Conservation (phyloP, 148 eudicot genomes). For the Camellia japonica region DNA sequence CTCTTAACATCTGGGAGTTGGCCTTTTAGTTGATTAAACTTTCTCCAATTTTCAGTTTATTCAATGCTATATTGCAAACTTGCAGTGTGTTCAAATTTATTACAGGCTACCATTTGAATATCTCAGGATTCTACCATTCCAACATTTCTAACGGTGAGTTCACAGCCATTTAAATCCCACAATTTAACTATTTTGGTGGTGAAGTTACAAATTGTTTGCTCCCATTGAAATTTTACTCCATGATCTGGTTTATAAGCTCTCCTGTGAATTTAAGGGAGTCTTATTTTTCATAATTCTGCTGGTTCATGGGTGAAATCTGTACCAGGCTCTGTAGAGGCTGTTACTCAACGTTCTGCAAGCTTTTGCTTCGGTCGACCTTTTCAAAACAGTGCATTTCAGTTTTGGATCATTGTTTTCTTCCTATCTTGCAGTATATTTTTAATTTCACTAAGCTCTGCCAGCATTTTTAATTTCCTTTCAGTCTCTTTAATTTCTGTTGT, state of each 20-base stretch:
- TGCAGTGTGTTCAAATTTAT: neutral
- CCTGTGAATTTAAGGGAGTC: too few species aligned
- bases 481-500: neutral
- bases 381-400: neutral
- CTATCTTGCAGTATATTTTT: neutral
- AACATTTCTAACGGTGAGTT: neutral
- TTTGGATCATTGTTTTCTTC: neutral
- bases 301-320: conserved; percentile 7
- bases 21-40: too few species aligned
- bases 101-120: neutral
- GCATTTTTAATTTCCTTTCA: neutral
- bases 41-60: too few species aligned
- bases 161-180: neutral
- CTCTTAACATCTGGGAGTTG: too few species aligned
- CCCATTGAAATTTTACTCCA: too few species aligned
- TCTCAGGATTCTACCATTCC: neutral
- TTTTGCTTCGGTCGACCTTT: neutral
- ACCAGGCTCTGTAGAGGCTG: neutral
- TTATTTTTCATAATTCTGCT: neutral
- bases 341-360: neutral
- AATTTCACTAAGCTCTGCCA: neutral
- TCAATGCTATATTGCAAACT: too few species aligned
- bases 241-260: neutral
- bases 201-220: neutral
- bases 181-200: conserved; percentile 7